A percentile compares a stretch with the other conserved stretches of the same genome.
These are phyloP conservation scores for Flueggea neowawraea DNA, from an alignment of 441 rosid genomes.

Conservation along the genomic window DNA sequence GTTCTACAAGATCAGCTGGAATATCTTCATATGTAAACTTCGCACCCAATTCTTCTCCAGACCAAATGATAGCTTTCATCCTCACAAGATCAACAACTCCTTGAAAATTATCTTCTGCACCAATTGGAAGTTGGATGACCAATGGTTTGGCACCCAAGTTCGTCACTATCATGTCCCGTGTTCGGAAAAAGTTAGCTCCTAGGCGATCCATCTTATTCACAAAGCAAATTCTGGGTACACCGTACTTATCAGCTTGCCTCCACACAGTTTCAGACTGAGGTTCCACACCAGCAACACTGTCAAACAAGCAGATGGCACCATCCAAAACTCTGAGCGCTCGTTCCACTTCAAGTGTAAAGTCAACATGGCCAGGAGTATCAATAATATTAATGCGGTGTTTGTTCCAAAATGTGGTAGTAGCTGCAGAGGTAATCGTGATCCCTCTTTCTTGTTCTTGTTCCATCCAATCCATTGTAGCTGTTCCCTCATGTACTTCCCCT, in stretches of 20 bases:
- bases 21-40: conserved; percentile 75
- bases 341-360: conserved; percentile 96
- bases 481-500: conserved; percentile 96
- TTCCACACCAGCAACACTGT: conserved; percentile 99
- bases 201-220: conserved; percentile 97
- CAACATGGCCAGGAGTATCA: conserved; percentile 96
- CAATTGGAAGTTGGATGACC: conserved; percentile 87
- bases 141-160: conserved; percentile 96
- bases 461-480: conserved; percentile 99
- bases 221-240: conserved; percentile 96
- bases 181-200: conserved; percentile 91
- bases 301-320: conserved; percentile 93
- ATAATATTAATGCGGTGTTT: conserved; percentile 90
- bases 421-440: conserved; percentile 95
- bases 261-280: conserved; percentile 99
- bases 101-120: conserved; percentile 76
- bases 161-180: conserved; percentile 89
- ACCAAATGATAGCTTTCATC: conserved; percentile 92
- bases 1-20: conserved; percentile 73
- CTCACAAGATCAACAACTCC: conserved; percentile 85
- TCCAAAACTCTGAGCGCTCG: conserved; percentile 94
- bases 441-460: conserved; percentile 99
- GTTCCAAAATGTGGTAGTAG: conserved; percentile 91
- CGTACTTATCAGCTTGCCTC: conserved; percentile 99
- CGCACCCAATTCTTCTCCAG: conserved; percentile 97